These are phyloP conservation scores for Phytophthora cryptogea DNA, from an alignment of 352 stramenopile genomes.

Conservation along the genomic window DNA sequence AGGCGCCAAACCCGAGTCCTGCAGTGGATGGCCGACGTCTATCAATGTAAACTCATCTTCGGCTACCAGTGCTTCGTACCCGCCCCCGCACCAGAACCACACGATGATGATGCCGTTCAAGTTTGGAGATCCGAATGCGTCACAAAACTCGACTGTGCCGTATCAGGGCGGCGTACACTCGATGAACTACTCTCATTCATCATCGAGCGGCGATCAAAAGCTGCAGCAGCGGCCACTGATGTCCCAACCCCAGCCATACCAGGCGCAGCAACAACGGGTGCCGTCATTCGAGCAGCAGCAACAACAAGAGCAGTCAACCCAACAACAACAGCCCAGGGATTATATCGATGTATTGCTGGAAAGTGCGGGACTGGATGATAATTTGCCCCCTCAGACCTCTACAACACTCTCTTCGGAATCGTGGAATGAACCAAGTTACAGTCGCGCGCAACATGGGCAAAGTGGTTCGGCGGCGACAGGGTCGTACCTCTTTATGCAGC, in stretches of 20 bases:
- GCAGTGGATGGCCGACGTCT: slow-evolving; percentile 19
- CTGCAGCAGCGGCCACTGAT: slow-evolving; percentile 19
- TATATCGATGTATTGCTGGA: slow-evolving; percentile 69
- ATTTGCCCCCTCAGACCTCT: slow-evolving; percentile 39
- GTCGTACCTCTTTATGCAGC: slow-evolving; percentile 32
- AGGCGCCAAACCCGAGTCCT: slow-evolving; percentile 20
- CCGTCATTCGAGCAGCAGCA: slow-evolving; percentile 27
- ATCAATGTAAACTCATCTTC: slow-evolving; percentile 20
- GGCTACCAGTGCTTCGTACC: slow-evolving; percentile 12
- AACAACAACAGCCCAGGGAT: slow-evolving; percentile 36
- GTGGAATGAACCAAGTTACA: slow-evolving; percentile 31
- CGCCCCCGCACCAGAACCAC: slow-evolving; percentile 17
- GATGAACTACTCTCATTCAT: slow-evolving; percentile 33
- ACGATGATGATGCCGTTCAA: slow-evolving; percentile 47
- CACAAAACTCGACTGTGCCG: slow-evolving; percentile 5
- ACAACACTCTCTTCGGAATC: slow-evolving; percentile 27
- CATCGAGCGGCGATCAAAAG: slow-evolving; percentile 16
- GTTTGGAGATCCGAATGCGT: slow-evolving; percentile 29
- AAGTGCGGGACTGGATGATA: slow-evolving; percentile 57
- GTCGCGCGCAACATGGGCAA: slow-evolving; percentile 18
- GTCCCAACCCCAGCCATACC: slow-evolving; percentile 29
- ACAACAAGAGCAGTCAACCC: slow-evolving; percentile 23
- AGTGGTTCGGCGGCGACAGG: slow-evolving; percentile 7
- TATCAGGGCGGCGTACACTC: slow-evolving; percentile 26
- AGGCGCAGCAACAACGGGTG: slow-evolving; percentile 28